Conservation (phyloP, 805 yeast genomes). For the Saccharomyces paradoxus region DNA sequence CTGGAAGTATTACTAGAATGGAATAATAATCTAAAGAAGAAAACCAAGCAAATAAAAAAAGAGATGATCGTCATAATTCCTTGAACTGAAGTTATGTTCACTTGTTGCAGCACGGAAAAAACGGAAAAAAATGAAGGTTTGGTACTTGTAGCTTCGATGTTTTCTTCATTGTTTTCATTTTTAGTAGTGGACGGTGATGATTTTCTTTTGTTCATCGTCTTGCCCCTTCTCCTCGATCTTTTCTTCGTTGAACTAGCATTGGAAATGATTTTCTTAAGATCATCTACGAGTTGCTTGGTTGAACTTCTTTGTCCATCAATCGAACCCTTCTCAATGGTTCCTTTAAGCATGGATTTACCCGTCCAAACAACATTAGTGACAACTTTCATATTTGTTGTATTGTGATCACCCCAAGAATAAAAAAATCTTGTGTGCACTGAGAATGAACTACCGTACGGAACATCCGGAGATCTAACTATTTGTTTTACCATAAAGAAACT, state of each 20-base stretch:
- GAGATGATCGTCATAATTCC: slow-evolving; percentile 9
- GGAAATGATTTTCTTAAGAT: slow-evolving; percentile 29
- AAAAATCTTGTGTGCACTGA: slow-evolving; percentile 51
- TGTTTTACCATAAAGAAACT: slow-evolving; percentile 41
- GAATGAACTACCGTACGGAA: slow-evolving; percentile 66
- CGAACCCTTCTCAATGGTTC: slow-evolving; percentile 68
- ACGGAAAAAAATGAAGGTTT: neutral
- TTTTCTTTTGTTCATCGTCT: slow-evolving; percentile 3
- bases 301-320: slow-evolving; percentile 67
- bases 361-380: slow-evolving; percentile 61
- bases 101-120: slow-evolving; percentile 5
- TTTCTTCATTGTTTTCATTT: neutral
- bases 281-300: slow-evolving; percentile 38
- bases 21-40: slow-evolving; percentile 8
- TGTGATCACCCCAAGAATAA: slow-evolving; percentile 54
- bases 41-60: slow-evolving; percentile 5
- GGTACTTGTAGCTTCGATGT: neutral
- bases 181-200: slow-evolving; percentile 1
- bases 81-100: slow-evolving; percentile 16
- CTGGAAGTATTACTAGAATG: slow-evolving; percentile 3
- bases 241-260: slow-evolving; percentile 17
- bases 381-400: slow-evolving; percentile 46
- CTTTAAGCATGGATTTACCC: slow-evolving; percentile 68
- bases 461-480: slow-evolving; percentile 59
- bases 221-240: slow-evolving; percentile 11